Base-by-base conservation (phyloP, 2,329 filamentous ascomycete genomes). In the Coniosporium tulheliwenetii region DNA sequence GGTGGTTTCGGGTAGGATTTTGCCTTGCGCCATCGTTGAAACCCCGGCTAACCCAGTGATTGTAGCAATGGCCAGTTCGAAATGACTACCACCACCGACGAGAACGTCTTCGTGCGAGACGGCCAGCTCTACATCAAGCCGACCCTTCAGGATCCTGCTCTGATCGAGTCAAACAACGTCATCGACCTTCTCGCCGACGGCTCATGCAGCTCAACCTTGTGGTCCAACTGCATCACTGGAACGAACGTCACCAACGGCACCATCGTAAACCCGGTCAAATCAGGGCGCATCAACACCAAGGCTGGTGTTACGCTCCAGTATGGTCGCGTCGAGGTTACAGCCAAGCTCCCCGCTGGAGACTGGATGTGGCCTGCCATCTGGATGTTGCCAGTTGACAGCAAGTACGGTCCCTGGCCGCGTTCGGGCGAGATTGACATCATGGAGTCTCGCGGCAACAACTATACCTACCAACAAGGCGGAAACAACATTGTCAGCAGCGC, bases 341-440 rank as follows among this genome's bases (percentile, higher is more conserved):
- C 85, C 19, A 79, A 79, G 60, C 63, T 91, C 26, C 83, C 85
- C 4, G 59, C 66, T 38, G 85, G 85, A 41, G 84, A 91, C 62
- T 91, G 85, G 85, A 70, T 93, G 9, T 91, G 85, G 85, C 85
- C 85, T 2, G 83, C 83, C n/a, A 89, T 93, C 52, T 87, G 82
- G 81, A 83, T 93, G 81, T 67, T 91, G 66, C 85, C 85, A 1
- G 75, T 75, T 37, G 67, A 79, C 36, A 69, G 77, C 41, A 77
- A 66, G 0, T 93, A 91, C 55, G 85, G 85, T 1, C 52, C 69
- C 1, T 93, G 85, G 85, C 85, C 85, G 1, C 62, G 66, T 7
- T 86, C 81, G 8, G 85, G 85, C 37, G 84, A 91, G 60, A 91
- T 93, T 39, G 85, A 93, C 56, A 83, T 93, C 41, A 65, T 77